A percentile compares a stretch with the other conserved stretches of the same genome.
Conservation (phyloP, 257 asterid species). For the Forsythia suspensa region DNA sequence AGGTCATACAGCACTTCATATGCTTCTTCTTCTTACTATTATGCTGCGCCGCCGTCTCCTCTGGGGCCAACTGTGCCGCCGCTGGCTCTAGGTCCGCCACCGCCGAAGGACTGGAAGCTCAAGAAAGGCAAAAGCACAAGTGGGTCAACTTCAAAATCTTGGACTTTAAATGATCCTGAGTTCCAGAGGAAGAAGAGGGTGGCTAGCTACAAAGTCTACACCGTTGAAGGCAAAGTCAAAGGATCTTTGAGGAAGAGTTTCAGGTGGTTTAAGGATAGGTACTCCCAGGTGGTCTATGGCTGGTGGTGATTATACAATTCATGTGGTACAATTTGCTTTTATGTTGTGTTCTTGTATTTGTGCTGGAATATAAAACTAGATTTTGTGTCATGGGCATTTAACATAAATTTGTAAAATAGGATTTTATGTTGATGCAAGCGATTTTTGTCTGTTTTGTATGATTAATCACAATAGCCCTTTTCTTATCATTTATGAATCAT, state of each 20-base stretch:
- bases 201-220: conserved; percentile 47
- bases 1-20: conserved; percentile 44
- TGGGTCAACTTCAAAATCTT: conserved; percentile 36
- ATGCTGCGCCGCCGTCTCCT: conserved; percentile 15
- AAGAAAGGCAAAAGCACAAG: conserved; percentile 37
- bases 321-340: background rate
- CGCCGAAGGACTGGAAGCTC: conserved; percentile 23
- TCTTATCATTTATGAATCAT: background rate
- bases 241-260: conserved; percentile 50
- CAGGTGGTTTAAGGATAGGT: conserved; percentile 49
- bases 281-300: conserved; percentile 42
- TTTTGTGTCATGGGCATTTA: background rate
- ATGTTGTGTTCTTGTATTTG: background rate
- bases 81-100: conserved; percentile 16
- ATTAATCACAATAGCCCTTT: background rate
- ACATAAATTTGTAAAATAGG: background rate
- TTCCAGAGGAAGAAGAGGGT: conserved; percentile 52
- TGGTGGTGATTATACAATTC: conserved; percentile 24
- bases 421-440: background rate
- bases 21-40: conserved; percentile 19
- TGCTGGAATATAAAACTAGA: background rate
- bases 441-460: background rate
- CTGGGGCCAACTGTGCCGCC: conserved; percentile 11
- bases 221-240: conserved; percentile 50
- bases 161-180: conserved; percentile 46